Evolutionary conservation across 192 early-diverging fungal species (phyloP).

Genomic region (Fimicolochytrium jonesii): DNA sequence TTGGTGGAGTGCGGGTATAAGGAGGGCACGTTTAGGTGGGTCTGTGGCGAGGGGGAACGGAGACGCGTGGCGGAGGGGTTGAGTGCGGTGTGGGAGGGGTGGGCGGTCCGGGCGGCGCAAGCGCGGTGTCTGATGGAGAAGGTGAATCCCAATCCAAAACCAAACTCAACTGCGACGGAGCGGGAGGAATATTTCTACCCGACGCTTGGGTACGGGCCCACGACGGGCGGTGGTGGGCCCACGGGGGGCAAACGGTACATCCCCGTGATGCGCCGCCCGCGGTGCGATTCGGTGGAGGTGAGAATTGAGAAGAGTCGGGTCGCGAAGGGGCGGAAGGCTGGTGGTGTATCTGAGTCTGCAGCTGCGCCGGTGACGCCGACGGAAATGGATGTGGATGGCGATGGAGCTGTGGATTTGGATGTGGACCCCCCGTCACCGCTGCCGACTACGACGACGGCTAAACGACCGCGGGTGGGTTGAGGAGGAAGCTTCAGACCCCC

Average conservation of each 20-base stretch:
- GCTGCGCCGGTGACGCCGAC: too few relatives aligned
- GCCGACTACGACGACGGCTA: too few relatives aligned
- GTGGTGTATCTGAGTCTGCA: too few relatives aligned
- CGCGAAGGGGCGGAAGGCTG: too few relatives aligned
- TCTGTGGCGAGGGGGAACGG: background rate
- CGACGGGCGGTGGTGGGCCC: background rate
- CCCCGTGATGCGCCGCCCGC: slow-evolving; percentile 26
- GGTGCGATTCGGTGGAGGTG: slow-evolving; percentile 35
- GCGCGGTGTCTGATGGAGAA: background rate
- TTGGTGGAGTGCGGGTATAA: slow-evolving; percentile 81
- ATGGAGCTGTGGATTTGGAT: too few relatives aligned
- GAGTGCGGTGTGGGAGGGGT: slow-evolving; percentile 6
- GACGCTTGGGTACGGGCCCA: background rate
- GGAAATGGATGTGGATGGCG: too few relatives aligned
- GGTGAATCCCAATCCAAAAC: background rate
- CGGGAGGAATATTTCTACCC: background rate
- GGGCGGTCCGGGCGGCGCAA: background rate
- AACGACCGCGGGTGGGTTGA: too few relatives aligned
- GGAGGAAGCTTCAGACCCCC: too few relatives aligned
- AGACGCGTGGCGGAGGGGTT: background rate
- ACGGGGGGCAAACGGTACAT: slow-evolving; percentile 25
- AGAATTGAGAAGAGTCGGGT: too few relatives aligned
- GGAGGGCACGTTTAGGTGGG: slow-evolving; percentile 34
- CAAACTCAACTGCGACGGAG: background rate
- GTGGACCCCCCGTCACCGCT: too few relatives aligned